These are phyloP conservation scores for Coccomyxa subellipsoidea DNA, from an alignment of 163 green algal species.

Conservation along the genomic window DNA sequence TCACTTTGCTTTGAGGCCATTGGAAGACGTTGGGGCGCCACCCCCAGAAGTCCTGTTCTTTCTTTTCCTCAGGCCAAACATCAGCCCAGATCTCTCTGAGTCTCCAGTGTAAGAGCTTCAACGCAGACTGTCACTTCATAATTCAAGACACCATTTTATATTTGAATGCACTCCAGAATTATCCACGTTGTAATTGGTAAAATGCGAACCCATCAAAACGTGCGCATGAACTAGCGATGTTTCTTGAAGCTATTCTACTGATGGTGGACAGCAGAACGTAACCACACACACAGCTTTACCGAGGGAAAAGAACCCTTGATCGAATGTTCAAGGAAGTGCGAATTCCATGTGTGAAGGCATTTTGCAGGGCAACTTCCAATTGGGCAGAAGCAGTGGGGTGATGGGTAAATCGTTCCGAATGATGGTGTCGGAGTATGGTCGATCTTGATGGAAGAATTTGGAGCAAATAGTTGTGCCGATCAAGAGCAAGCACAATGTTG, in stretches of 20 bases:
- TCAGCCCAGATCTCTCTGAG: slow-evolving; percentile 58
- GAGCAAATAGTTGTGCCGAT: background rate
- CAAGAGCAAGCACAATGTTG: background rate
- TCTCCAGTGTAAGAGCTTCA: background rate
- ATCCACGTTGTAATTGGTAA: too few relatives aligned
- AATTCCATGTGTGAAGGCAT: background rate
- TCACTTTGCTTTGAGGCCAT: background rate
- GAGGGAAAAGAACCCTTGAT: too few relatives aligned
- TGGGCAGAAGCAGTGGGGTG: background rate
- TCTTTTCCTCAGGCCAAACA: slow-evolving; percentile 82
- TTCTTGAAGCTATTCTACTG: too few relatives aligned
- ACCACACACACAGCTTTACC: too few relatives aligned
- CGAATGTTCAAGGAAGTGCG: too few relatives aligned
- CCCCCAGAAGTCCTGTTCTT: background rate
- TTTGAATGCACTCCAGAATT: too few relatives aligned
- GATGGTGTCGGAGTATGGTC: background rate
- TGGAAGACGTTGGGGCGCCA: background rate
- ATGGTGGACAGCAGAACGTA: too few relatives aligned
- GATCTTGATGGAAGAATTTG: background rate
- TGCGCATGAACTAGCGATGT: too few relatives aligned
- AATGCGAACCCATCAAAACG: too few relatives aligned
- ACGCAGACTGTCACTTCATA: too few relatives aligned
- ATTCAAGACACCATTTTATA: too few relatives aligned
- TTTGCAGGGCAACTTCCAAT: background rate
- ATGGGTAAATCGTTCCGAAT: background rate